Conservation (phyloP, 139 green algal genomes). For the Micractinium conductrix region DNA sequence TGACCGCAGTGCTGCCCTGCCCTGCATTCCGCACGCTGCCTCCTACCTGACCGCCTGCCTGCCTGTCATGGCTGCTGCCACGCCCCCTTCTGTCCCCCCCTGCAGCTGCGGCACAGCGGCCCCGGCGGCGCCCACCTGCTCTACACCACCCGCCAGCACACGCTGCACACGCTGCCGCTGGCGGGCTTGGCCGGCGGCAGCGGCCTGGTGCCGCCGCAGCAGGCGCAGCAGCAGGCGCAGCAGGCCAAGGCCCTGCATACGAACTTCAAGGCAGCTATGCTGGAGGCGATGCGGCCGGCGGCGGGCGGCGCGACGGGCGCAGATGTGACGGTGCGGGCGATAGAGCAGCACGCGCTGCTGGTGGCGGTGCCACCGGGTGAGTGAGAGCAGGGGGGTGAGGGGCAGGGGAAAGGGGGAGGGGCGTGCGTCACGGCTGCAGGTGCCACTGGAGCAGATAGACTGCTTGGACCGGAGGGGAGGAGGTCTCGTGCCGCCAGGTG, state of each 20-base stretch:
- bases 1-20: no score
- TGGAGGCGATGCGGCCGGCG: constrained; percentile 73
- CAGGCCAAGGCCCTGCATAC: constrained; percentile 10
- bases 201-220: constrained; percentile 1
- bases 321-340: constrained; percentile 60
- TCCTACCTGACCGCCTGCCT: no score
- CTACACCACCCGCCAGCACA: constrained; percentile 63
- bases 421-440: not conserved
- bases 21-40: no score
- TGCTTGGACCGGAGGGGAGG: no score
- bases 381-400: not conserved
- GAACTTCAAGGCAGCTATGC: constrained; percentile 45
- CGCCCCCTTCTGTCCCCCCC: not conserved
- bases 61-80: no score
- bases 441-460: not conserved
- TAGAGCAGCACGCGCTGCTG: constrained; percentile 73
- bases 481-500: no score
- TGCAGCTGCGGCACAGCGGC: constrained; percentile 40
- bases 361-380: constrained; percentile 57
- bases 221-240: not conserved
- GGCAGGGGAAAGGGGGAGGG: not conserved
- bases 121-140: constrained; percentile 80
- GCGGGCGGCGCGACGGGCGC: constrained; percentile 7
- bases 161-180: constrained; percentile 63
- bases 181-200: not conserved